Percentiles rank a stretch among this genome's conserved stretches.
phyloP scores from a whole-genome alignment of 1,284 basidiomycete species.

The Apiotrichum veenhuisii region DNA sequence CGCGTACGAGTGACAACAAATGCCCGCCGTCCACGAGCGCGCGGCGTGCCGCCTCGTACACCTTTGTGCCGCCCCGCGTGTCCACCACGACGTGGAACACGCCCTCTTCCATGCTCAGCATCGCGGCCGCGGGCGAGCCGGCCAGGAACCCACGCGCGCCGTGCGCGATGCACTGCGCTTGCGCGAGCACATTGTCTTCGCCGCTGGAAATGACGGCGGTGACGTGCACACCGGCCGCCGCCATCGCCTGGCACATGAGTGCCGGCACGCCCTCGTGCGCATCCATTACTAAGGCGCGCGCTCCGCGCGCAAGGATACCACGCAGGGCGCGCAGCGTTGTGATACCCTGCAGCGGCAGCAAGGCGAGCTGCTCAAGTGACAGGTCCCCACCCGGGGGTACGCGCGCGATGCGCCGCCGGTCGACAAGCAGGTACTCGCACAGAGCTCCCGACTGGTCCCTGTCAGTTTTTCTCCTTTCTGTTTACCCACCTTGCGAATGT shows the following conservation, averaged over 20 bases:
- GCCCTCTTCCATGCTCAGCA: slow-evolving; percentile 40
- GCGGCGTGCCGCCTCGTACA: slow-evolving; percentile 67
- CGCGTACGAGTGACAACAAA: slow-evolving; percentile 4
- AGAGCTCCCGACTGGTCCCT: slow-evolving; percentile 76
- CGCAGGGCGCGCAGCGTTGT: slow-evolving; percentile 72
- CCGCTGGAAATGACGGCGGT: slow-evolving; percentile 43
- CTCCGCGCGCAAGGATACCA: slow-evolving; percentile 49
- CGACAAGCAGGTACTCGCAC: slow-evolving; percentile 74
- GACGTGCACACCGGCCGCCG: slow-evolving; percentile 39
- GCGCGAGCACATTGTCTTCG: slow-evolving; percentile 23
- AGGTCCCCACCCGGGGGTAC: slow-evolving; percentile 56
- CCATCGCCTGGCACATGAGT: slow-evolving; percentile 68
- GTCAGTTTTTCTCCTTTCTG: too few species aligned
- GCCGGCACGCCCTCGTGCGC: slow-evolving; percentile 73
- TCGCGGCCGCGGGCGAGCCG: slow-evolving; percentile 38
- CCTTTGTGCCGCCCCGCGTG: slow-evolving; percentile 67
- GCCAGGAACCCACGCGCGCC: slow-evolving; percentile 45
- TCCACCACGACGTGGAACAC: slow-evolving; percentile 73
- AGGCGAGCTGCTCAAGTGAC: slow-evolving; percentile 70
- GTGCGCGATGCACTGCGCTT: slow-evolving; percentile 33
- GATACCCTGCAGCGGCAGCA: slow-evolving; percentile 70
- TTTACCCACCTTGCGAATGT: slow-evolving; percentile 52
- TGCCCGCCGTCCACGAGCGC: slow-evolving; percentile 55
- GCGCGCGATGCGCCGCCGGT: slow-evolving; percentile 69
- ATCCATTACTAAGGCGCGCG: slow-evolving; percentile 63